Base-by-base conservation (phyloP, 805 yeast species). In the Candida quercuum region DNA sequence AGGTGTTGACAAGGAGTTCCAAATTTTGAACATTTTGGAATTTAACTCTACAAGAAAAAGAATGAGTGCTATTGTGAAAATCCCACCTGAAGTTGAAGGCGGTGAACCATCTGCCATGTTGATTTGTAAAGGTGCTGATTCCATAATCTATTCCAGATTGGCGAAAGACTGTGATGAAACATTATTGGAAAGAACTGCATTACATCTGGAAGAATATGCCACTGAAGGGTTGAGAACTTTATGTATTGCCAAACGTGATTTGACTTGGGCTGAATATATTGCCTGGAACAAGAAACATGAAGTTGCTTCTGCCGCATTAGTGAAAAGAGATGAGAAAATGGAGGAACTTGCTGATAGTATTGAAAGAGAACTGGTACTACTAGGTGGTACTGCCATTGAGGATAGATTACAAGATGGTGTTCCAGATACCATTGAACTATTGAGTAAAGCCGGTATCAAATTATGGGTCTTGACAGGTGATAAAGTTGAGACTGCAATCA, bases 351-450 rank as follows among this genome's bases (percentile, higher is more conserved):
- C 88, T 8, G 86, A 81, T 41, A 68, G 75, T 6, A 76, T 84
- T 40, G 94, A 84, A 56, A 66, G 75, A 31, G 78, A 81, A 30
- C 66, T 84, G 49, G 69, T 67, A 12, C 61, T 84, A 37, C 59
- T 81, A 22, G 94, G 94, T 51, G 93, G 91, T 46, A 84, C 93
- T 33, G 93, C 93, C n/a, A 85, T 85, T 58, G 94, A 85, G 58
- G 94, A 85, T 65, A 69, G 88, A 56, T 63, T 85, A 43, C 94
- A 85, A 60, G 87, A 81, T 49, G 93, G 93, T 63, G 94, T 85
- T 38, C 91, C 93, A 3, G 93, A 83, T 49, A 74, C 91, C 13
- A 85, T 85, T 52, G 74, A 79, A 7, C 56, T 78, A 6, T 64
- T 85, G 39, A 83, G 75, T 13, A 67, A 76, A 45, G 93, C 93